A percentile compares a stretch with the other conserved stretches of the same genome.
Evolutionary conservation across 495 filamentous ascomycete species (phyloP).

Genomic region (Talaromyces trachyspermus): DNA sequence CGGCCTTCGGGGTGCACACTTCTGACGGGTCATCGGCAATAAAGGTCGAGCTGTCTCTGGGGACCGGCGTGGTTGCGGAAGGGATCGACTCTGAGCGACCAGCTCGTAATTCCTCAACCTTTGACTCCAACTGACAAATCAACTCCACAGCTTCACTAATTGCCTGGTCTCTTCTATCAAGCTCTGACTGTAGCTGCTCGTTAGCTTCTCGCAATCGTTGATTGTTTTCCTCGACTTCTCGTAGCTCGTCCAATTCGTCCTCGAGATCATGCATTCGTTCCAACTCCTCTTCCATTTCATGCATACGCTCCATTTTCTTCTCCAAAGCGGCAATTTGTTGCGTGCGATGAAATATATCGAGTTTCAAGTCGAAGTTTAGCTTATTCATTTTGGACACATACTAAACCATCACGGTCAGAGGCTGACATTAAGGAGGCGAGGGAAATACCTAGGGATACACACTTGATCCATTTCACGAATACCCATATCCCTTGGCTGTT

Average conservation of each 20-base stretch:
- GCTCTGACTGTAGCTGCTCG: constrained; percentile 57
- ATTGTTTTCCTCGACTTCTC: constrained; percentile 46
- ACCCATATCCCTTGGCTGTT: constrained; percentile 41
- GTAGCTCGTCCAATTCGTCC: constrained; percentile 53
- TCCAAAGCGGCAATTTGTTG: constrained; percentile 60
- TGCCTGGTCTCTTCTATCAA: constrained; percentile 70
- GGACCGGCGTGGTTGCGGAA: constrained; percentile 19
- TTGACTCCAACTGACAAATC: constrained; percentile 68
- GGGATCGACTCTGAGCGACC: constrained; percentile 17
- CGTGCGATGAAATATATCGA: constrained; percentile 68
- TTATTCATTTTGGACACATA: constrained; percentile 64
- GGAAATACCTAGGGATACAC: constrained; percentile 10
- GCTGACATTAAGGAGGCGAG: not conserved
- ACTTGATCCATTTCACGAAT: constrained; percentile 45
- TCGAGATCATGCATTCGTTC: constrained; percentile 59
- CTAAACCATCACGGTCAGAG: constrained; percentile 12
- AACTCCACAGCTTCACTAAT: constrained; percentile 75
- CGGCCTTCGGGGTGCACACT: constrained; percentile 19
- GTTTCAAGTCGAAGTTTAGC: constrained; percentile 84
- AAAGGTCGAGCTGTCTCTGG: constrained; percentile 17
- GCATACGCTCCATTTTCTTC: constrained; percentile 59
- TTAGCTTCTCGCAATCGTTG: constrained; percentile 47
- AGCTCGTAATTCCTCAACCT: constrained; percentile 47
- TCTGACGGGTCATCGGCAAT: constrained; percentile 15
- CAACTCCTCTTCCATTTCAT: constrained; percentile 60